phyloP scores from a whole-genome alignment of 2,329 filamentous ascomycete genomes.

The Reticulascus tulasneorum region DNA sequence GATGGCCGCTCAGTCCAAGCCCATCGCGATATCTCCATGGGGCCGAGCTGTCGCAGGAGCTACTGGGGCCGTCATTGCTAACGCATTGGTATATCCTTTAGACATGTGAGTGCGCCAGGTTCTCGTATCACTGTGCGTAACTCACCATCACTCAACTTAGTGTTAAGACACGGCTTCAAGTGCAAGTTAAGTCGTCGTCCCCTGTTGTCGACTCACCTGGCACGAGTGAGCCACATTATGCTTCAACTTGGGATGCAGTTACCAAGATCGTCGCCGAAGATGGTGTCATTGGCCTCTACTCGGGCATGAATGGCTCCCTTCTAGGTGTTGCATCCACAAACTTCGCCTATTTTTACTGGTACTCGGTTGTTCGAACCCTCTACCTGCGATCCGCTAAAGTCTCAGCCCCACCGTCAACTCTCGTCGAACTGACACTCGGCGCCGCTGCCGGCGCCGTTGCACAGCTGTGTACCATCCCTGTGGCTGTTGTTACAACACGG shows the following conservation, averaged over 20 bases:
- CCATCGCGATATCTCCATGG: conserved; percentile 77
- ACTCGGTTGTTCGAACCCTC: conserved; percentile 77
- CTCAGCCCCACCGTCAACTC: conserved; percentile 63
- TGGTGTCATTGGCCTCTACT: conserved; percentile 78
- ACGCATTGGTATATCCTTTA: conserved; percentile 91
- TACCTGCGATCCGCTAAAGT: conserved; percentile 63
- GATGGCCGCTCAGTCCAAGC: conserved; percentile 61
- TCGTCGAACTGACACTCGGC: conserved; percentile 77
- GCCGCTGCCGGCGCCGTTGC: conserved; percentile 86
- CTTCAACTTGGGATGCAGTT: conserved; percentile 84
- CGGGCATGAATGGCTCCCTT: conserved; percentile 80
- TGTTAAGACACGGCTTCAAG: conserved; percentile 93
- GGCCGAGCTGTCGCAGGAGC: conserved; percentile 89
- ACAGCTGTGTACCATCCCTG: conserved; percentile 93
- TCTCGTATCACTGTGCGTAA: conserved; percentile 11
- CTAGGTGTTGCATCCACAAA: conserved; percentile 95
- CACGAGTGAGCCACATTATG: conserved; percentile 67
- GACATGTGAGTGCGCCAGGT: conserved; percentile 69
- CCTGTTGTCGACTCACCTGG: conserved; percentile 36
- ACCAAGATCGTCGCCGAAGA: conserved; percentile 77
- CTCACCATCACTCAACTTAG: conserved; percentile 38
- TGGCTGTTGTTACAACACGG: conserved; percentile 90
- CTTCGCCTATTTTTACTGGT: conserved; percentile 99
- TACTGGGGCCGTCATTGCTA: conserved; percentile 88
- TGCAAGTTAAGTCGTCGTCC: conserved; percentile 71